Evolutionary conservation across 768 basidiomycete species (phyloP).

Genomic region (Strobilomyces echinocephalus): DNA sequence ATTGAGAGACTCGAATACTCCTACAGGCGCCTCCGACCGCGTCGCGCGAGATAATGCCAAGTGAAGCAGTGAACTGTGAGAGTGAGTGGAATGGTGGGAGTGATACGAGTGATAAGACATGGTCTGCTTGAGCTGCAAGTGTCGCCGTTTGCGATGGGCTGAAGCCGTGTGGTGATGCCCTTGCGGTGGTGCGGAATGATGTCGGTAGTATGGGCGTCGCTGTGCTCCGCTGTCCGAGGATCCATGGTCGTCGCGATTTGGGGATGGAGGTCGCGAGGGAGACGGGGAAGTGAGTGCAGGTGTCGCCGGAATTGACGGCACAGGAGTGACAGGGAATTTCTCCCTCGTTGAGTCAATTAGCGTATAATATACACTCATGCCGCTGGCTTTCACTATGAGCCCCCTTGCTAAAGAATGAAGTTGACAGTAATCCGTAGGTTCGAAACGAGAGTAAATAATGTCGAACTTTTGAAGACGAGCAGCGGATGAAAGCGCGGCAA

Average conservation of each 20-base stretch:
- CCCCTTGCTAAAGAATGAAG: conserved; percentile 50
- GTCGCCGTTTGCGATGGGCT: conserved; percentile 8
- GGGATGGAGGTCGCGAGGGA: conserved; percentile 33
- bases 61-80: conserved; percentile 38
- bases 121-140: conserved; percentile 10
- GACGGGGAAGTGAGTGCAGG: conserved; percentile 33
- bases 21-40: conserved; percentile 53
- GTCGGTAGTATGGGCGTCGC: not conserved
- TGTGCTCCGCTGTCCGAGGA: not conserved
- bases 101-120: conserved; percentile 17
- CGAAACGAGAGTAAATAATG: conserved; percentile 55
- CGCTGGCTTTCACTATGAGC: conserved; percentile 53
- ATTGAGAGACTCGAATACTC: conserved; percentile 67
- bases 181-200: not conserved
- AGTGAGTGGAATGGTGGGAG: conserved; percentile 25
- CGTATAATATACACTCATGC: conserved; percentile 57
- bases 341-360: conserved; percentile 62
- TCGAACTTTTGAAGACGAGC: conserved; percentile 54
- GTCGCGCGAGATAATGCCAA: conserved; percentile 30
- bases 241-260: conserved; percentile 6
- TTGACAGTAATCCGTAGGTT: conserved; percentile 48
- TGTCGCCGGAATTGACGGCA: conserved; percentile 31
- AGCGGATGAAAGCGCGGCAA: conserved; percentile 49
- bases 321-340: conserved; percentile 50
- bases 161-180: not conserved